phyloP scores from a whole-genome alignment of 1,284 basidiomycete species.

The Clitocybe nebularis region DNA sequence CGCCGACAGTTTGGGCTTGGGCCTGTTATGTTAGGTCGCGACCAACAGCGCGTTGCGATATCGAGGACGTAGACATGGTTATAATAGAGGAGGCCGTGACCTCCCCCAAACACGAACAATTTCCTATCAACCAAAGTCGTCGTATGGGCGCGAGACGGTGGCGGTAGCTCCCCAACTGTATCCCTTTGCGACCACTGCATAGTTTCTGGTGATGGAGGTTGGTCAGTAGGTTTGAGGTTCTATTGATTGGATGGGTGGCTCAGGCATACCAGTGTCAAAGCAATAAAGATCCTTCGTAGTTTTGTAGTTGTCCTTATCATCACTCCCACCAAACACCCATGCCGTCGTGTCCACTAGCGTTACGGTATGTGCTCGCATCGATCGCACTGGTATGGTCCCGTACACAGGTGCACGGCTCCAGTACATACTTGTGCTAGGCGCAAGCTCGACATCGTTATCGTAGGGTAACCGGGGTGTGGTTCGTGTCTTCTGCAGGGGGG shows the following conservation, averaged over 20 bases:
- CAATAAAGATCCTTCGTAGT: conserved; percentile 81
- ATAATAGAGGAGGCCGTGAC: conserved; percentile 75
- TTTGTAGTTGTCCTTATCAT: conserved; percentile 71
- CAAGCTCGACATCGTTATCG: conserved; percentile 45
- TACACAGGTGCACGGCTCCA: conserved; percentile 84
- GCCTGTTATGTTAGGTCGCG: conserved; percentile 42
- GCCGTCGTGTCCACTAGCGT: conserved; percentile 79
- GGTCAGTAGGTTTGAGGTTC: background rate
- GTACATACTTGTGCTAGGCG: conserved; percentile 66
- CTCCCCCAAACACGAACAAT: conserved; percentile 84
- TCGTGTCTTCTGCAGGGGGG: conserved; percentile 30
- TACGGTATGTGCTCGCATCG: conserved; percentile 81
- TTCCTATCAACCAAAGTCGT: conserved; percentile 81
- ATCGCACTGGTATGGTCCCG: conserved; percentile 68
- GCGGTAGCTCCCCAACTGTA: conserved; percentile 70
- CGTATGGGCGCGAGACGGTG: conserved; percentile 85
- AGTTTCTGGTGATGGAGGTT: conserved; percentile 53
- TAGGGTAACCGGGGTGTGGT: conserved; percentile 52
- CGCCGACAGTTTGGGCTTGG: conserved; percentile 67
- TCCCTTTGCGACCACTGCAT: conserved; percentile 86
- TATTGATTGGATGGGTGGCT: conserved; percentile 2
- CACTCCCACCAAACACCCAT: conserved; percentile 90
- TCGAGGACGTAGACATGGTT: conserved; percentile 81
- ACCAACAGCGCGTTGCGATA: conserved; percentile 70
- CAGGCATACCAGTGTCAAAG: conserved; percentile 73